These are phyloP conservation scores for Neurospora sp. DNA, from an alignment of 495 filamentous ascomycete species.

Conservation along the genomic window DNA sequence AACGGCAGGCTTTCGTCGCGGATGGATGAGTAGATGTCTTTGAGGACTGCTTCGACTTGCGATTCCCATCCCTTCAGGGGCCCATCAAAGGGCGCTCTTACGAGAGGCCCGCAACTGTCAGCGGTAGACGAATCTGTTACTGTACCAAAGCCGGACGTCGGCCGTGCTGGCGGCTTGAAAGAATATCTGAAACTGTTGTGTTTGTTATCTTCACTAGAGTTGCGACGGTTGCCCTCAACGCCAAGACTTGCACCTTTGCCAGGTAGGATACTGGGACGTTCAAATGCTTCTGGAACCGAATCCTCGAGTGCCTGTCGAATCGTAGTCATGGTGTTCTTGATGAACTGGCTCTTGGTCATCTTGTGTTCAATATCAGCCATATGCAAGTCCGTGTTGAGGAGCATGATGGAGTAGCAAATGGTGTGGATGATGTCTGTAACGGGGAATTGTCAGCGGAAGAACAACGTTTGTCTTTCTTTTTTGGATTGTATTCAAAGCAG, in stretches of 20 bases:
- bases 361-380: constrained; percentile 88
- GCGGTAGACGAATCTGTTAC: constrained; percentile 15
- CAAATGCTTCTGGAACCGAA: constrained; percentile 55
- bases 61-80: constrained; percentile 75
- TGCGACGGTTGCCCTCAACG: constrained; percentile 17
- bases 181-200: constrained; percentile 32
- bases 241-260: constrained; percentile 23
- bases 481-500: neutral
- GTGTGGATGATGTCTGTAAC: constrained; percentile 83
- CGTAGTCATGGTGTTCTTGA: constrained; percentile 93
- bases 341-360: constrained; percentile 89
- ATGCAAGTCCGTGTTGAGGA: constrained; percentile 95
- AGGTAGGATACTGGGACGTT: constrained; percentile 38
- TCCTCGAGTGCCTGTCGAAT: constrained; percentile 67
- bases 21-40: constrained; percentile 86
- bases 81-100: constrained; percentile 70
- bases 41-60: constrained; percentile 80
- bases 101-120: constrained; percentile 54
- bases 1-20: constrained; percentile 76
- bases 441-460: constrained; percentile 1
- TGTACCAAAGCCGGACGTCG: constrained; percentile 31
- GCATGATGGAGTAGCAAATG: constrained; percentile 88
- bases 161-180: constrained; percentile 37
- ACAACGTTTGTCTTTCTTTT: neutral
- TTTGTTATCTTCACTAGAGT: constrained; percentile 35